These are phyloP conservation scores for Telopea speciosissima DNA, from an alignment of 177 flowering plant genomes.

Conservation along the genomic window DNA sequence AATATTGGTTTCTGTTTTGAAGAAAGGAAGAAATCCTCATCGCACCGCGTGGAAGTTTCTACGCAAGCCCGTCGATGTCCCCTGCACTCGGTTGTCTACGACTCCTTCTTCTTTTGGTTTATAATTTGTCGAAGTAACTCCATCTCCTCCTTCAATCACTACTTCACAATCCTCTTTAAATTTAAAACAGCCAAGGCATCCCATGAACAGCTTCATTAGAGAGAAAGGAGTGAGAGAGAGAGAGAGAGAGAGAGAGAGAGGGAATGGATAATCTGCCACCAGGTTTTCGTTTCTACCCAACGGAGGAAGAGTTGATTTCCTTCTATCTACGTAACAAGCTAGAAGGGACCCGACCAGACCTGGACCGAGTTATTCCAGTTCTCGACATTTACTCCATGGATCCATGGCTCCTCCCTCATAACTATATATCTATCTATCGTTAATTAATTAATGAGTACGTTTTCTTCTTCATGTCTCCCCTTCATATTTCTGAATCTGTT, in stretches of 20 bases:
- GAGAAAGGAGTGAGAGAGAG: background rate
- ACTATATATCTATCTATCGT: background rate
- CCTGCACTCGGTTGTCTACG: too few species aligned
- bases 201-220: background rate
- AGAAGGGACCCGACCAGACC: constrained; percentile 19
- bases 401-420: constrained; percentile 69
- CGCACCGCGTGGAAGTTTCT: too few species aligned
- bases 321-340: constrained; percentile 54
- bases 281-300: constrained; percentile 65
- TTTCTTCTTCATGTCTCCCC: too few species aligned
- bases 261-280: constrained; percentile 26
- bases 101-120: too few species aligned
- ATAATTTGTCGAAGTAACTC: too few species aligned
- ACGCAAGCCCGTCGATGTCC: too few species aligned
- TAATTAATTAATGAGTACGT: too few species aligned
- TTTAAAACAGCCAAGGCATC: background rate
- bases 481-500: background rate
- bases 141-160: too few species aligned
- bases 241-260: background rate
- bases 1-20: too few species aligned
- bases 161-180: background rate
- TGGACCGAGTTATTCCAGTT: constrained; percentile 43
- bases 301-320: constrained; percentile 60
- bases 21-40: too few species aligned
- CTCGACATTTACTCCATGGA: constrained; percentile 42